Conservation (phyloP, 345 rosid species). For the Microcos paniculata region DNA sequence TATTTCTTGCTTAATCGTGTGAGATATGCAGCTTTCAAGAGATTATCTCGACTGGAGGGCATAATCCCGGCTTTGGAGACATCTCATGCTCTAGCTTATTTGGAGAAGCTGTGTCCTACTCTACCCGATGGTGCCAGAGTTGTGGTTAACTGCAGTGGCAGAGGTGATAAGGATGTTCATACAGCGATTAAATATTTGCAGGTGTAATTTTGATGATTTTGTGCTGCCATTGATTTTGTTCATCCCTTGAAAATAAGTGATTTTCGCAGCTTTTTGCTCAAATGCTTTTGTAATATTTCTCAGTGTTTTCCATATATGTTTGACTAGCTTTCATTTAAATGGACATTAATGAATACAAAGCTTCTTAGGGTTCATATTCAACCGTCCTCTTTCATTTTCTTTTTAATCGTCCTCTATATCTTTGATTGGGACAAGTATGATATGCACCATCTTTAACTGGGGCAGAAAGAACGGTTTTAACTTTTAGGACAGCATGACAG, state of each 20-base stretch:
- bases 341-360: background rate
- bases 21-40: slow-evolving; percentile 69
- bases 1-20: background rate
- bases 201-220: slow-evolving; percentile 40
- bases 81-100: slow-evolving; percentile 79
- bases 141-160: slow-evolving; percentile 86
- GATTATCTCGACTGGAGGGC: slow-evolving; percentile 76
- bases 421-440: no score
- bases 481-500: no score
- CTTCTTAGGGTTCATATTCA: background rate
- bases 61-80: slow-evolving; percentile 93
- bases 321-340: background rate
- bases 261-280: background rate
- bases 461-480: no score
- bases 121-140: slow-evolving; percentile 62
- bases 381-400: no score
- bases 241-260: background rate
- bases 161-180: slow-evolving; percentile 96
- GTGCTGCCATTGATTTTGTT: background rate
- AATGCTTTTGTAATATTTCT: background rate
- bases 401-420: no score
- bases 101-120: slow-evolving; percentile 84
- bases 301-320: background rate
- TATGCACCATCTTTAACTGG: no score
- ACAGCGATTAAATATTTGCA: slow-evolving; percentile 72